These are phyloP conservation scores for Tylopilus cervinicoccineus DNA, from an alignment of 768 basidiomycete genomes.

Conservation along the genomic window DNA sequence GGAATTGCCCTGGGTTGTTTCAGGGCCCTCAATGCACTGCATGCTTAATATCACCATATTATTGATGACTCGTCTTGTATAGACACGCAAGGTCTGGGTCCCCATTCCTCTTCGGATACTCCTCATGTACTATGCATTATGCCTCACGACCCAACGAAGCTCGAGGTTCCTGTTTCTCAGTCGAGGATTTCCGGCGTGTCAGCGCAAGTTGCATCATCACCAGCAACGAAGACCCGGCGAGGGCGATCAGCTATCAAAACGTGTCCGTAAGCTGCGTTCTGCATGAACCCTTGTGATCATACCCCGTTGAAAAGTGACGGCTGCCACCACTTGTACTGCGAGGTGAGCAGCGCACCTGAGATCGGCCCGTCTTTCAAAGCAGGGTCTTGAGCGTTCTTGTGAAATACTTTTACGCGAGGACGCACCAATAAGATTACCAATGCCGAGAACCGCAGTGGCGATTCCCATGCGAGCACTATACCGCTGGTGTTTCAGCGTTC, in stretches of 20 bases:
- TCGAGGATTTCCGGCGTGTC: neutral
- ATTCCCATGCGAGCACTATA: conserved; percentile 29
- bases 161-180: neutral
- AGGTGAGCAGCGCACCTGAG: conserved; percentile 52
- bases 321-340: conserved; percentile 52
- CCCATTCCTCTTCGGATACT: too few species aligned
- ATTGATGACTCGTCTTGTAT: neutral
- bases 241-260: conserved; percentile 4
- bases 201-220: conserved; percentile 6
- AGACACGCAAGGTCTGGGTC: too few species aligned
- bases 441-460: conserved; percentile 2
- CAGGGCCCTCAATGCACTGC: conserved; percentile 54
- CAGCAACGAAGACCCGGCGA: conserved; percentile 5
- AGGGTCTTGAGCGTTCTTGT: neutral
- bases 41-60: conserved; percentile 26
- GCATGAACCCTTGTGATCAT: neutral
- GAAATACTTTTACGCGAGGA: conserved; percentile 1
- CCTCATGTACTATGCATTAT: too few species aligned
- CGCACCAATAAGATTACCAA: conserved; percentile 19
- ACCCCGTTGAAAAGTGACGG: conserved; percentile 50
- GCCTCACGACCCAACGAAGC: neutral
- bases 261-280: neutral
- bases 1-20: conserved; percentile 54
- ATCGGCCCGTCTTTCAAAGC: conserved; percentile 45
- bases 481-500: neutral